Evolutionary conservation across 1,284 basidiomycete genomes (phyloP), one percentile per base, ranked within the genome.

Genomic region (Coriolopsis trogii): DNA sequence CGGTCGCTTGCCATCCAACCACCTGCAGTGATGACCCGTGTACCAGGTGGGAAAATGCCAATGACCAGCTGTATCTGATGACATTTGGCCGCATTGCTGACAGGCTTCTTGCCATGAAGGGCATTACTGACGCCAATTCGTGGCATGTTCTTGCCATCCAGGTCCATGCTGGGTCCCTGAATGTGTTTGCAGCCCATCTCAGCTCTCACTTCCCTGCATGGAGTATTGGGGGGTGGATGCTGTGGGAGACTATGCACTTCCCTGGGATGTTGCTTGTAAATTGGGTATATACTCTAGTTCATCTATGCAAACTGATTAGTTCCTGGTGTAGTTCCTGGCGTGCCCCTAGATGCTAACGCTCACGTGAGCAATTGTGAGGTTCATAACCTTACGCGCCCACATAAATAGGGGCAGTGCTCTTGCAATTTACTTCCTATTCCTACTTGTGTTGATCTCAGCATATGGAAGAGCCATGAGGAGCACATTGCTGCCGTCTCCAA

Each of bases 401-500:
- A 2, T n/a, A 30, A 3, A 2, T 2, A 2, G 1, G 9, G 3
- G 10, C 1, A 8, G 15, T n/a, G 28, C 8, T 8, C 3, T 15
- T 15, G 29, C 10, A 30, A 2, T 15, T 30, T 3, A 10, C 3
- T 15, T 30, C 15, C 29, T 3, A 30, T 30, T 30, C 29, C 29
- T 15, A 30, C 29, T 3, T 8, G 29, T 30, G 29, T 3, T 15
- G 15, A n/a, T n/a, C n/a, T n/a, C n/a, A 10, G 9, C 29, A 30
- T n/a, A n/a, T n/a, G n/a, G n/a, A n/a, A n/a, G n/a, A 21, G 41
- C 13, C 7, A 42, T 3, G 49, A 44, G 21, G 41, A 56, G 24
- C 44, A 42, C 21, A 31, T 21, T 1, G 37, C 20, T 0, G 44
- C 28, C 33, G 39, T 45, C 2, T 34, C 28, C 0, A 46, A 45